Evolutionary conservation across 2,329 filamentous ascomycete genomes (phyloP), one percentile per base, ranked within the genome.

Genomic region (Colletotrichum kahawae): DNA sequence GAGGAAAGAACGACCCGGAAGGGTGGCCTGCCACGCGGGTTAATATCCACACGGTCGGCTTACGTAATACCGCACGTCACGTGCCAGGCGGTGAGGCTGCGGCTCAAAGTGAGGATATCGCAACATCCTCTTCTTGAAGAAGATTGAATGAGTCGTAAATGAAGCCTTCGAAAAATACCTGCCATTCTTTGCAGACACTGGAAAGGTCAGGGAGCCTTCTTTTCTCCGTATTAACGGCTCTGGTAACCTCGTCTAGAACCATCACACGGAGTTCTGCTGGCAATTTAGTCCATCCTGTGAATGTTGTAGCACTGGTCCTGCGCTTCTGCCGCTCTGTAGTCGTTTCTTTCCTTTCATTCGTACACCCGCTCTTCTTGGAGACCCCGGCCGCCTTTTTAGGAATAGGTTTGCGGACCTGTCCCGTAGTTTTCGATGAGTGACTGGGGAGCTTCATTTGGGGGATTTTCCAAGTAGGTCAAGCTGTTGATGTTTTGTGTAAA

Each of bases 361-460:
- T 0, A 48, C 0, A 18, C 9, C 0, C 9, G n/a, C 1, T 12
- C 38, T n/a, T 10, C 3, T n/a, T 4, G 10, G 1, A n/a, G 18
- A 48, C 38, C 18, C 9, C 18, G 18, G 9, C 1, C 0, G 9
- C 38, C 18, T 4, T 7, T 12, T 7, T 12, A n/a, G 5, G 9
- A 27, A 27, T 43, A 18, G 38, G 10, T 48, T 48, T 5, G 18
- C 5, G 18, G n/a, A 48, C 1, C 10, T 48, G n/a, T 1, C 1
- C 38, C 0, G 1, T 48, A 7, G 9, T 48, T 4, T 48, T 18
- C 38, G 18, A 48, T 48, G 9, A 12, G 5, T 48, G 18, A 18
- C 38, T 48, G 38, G 3, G 18, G 38, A 12, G 5, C 9, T 48
- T 48, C 18, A n/a, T n/a, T n/a, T 21, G 7, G 18, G 5, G 38